Base-by-base conservation (phyloP, 495 filamentous ascomycete genomes). In the Xylaria telfairii region DNA sequence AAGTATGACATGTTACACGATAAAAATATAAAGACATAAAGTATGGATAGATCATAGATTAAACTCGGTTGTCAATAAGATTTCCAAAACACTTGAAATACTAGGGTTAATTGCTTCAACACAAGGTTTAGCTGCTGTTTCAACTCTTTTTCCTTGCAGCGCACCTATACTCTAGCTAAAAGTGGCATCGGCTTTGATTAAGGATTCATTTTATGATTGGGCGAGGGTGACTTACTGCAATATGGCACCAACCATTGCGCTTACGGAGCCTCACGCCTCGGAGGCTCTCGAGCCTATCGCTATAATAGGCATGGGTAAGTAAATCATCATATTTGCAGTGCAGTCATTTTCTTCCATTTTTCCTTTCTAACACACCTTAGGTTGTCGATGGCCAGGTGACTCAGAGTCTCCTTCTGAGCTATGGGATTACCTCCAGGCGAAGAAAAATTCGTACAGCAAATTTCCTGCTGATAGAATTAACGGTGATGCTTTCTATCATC, bases 401-500 rank as follows among this genome's bases (percentile, higher is more conserved):
- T 84, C 84, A 19, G 75, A 80, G 37, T 85, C 76, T 5, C 79
- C 84, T 3, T 82, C 83, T 21, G 80, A 83, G 46, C 83, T 90
- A 39, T 89, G 87, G 86, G 78, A 88, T 7, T 77, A 87, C 59
- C 72, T 86, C 12, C 82, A 90, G 49, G 83, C 88, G 24, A 88
- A 89, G 7, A 82, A 87, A 19, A 72, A 75, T 3, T 80, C 87
- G 54, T 81, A 81, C 69, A 77, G 80, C 5, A 78, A 84, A 75
- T 82, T 90, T 30, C 93, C 92, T 0, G 74, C 87, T 39, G 88
- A 92, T 65, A 85, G 93, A n/a, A 95, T 92, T 9, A 65, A 65
- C n/a, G 82, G 70, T n/a, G 28, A 57, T 21, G 44, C 53, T 1
- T 77, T 80, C 68, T 76, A 74, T 15, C 87, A 91, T 74, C 75